phyloP scores from a whole-genome alignment of 106 monocot species.

The Alisma plantagoaquatica region DNA sequence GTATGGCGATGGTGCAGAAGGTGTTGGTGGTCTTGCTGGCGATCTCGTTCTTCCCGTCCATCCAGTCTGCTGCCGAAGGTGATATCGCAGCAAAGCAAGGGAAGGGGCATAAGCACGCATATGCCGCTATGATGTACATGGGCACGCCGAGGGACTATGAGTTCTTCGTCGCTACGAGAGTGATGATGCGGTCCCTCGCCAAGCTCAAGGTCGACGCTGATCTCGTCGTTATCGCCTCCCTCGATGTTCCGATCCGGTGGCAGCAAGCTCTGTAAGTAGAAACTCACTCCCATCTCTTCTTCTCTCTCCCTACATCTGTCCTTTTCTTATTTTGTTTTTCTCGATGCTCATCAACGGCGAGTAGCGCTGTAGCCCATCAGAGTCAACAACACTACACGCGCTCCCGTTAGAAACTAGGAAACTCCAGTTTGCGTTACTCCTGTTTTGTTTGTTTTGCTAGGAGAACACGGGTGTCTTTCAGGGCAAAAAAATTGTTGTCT shows the following conservation, averaged over 20 bases:
- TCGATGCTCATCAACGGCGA: neutral
- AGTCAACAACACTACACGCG: too few species aligned
- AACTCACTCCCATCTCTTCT: neutral
- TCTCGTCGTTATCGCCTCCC: slow-evolving; percentile 93
- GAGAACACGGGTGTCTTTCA: too few species aligned
- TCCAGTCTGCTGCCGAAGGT: slow-evolving; percentile 8
- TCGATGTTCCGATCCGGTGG: slow-evolving; percentile 73
- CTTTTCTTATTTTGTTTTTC: neutral
- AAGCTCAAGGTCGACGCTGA: slow-evolving; percentile 70
- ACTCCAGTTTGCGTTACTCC: too few species aligned
- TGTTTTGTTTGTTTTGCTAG: too few species aligned
- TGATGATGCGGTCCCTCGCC: slow-evolving; percentile 86
- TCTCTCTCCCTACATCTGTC: neutral
- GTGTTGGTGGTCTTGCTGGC: too few species aligned
- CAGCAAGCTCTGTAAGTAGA: slow-evolving; percentile 41
- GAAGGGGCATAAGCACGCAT: slow-evolving; percentile 45
- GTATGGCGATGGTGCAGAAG: too few species aligned
- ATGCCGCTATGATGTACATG: slow-evolving; percentile 99
- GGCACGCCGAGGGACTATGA: slow-evolving; percentile 99
- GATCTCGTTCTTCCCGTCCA: too few species aligned
- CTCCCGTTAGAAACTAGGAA: too few species aligned
- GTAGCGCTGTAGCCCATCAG: too few species aligned
- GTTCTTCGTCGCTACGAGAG: slow-evolving; percentile 87
- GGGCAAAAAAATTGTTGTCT: too few species aligned
- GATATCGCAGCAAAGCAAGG: slow-evolving; percentile 6